A percentile compares a stretch with the other conserved stretches of the same genome.
Conservation (phyloP, 2,329 filamentous ascomycete genomes). For the Emericellopsis atlantica region DNA sequence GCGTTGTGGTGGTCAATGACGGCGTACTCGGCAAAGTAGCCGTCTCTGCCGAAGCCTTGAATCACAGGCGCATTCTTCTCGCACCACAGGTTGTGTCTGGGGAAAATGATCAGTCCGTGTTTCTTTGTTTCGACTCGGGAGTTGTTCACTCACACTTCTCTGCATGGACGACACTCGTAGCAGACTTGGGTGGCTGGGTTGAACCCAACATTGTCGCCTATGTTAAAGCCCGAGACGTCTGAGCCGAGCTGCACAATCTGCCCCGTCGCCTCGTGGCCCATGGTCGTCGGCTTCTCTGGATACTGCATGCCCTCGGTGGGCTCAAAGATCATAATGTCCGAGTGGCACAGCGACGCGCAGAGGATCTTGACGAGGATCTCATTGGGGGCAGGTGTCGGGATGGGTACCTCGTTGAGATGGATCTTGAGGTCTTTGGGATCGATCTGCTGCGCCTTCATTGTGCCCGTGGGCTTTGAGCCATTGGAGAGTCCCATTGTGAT, state of each 20-base stretch:
- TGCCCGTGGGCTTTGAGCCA: not conserved
- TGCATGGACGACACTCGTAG: slow-evolving; percentile 9
- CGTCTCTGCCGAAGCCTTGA: slow-evolving; percentile 11
- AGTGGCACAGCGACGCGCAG: slow-evolving; percentile 9
- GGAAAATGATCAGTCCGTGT: not conserved
- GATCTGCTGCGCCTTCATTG: slow-evolving; percentile 3
- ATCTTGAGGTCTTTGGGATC: slow-evolving; percentile 2
- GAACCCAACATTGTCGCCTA: slow-evolving; percentile 43
- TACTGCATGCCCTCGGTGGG: slow-evolving; percentile 6
- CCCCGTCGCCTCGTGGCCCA: slow-evolving; percentile 56
- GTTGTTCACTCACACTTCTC: slow-evolving; percentile 1
- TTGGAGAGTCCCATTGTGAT: not conserved
- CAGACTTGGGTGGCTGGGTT: slow-evolving; percentile 9
- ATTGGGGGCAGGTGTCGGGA: slow-evolving; percentile 6
- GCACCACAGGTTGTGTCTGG: slow-evolving; percentile 8
- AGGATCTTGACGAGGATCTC: slow-evolving; percentile 8
- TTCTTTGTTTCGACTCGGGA: not conserved
- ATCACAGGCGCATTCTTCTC: slow-evolving; percentile 8
- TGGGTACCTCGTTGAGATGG: slow-evolving; percentile 6
- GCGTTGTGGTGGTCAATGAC: slow-evolving; percentile 11
- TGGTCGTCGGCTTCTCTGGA: slow-evolving; percentile 9
- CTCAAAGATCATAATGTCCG: slow-evolving; percentile 7
- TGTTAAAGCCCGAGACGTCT: slow-evolving; percentile 16
- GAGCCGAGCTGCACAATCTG: slow-evolving; percentile 43
- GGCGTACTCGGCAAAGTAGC: slow-evolving; percentile 14